A percentile compares a stretch with the other conserved stretches of the same genome.
These are phyloP conservation scores for Artomyces pyxidatus DNA, from an alignment of 768 basidiomycete genomes.

Conservation along the genomic window DNA sequence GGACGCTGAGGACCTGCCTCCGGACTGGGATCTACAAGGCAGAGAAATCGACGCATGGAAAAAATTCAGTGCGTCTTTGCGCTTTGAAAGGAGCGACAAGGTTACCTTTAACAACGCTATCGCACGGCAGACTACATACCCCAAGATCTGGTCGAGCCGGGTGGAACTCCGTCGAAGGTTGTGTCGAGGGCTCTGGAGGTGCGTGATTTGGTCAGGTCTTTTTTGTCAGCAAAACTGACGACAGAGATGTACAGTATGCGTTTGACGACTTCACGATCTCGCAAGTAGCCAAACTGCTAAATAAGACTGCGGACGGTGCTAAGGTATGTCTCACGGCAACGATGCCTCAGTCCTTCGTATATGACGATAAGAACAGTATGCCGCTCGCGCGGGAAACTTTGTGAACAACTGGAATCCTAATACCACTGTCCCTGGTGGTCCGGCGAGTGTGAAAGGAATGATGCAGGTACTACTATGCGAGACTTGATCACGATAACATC, in stretches of 20 bases:
- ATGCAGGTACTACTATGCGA: slow-evolving; percentile 38
- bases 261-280: slow-evolving; percentile 60
- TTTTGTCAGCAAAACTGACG: too few species aligned
- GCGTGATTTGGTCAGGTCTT: background rate
- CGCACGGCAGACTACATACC: slow-evolving; percentile 26
- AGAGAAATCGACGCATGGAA: slow-evolving; percentile 53
- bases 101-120: too few species aligned
- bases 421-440: slow-evolving; percentile 39
- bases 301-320: slow-evolving; percentile 37
- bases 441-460: slow-evolving; percentile 42
- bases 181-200: slow-evolving; percentile 58
- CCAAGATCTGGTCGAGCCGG: slow-evolving; percentile 25
- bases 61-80: slow-evolving; percentile 30
- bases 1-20: slow-evolving; percentile 49
- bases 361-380: slow-evolving; percentile 31
- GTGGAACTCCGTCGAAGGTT: slow-evolving; percentile 53
- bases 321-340: slow-evolving; percentile 32
- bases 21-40: slow-evolving; percentile 58
- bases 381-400: slow-evolving; percentile 47
- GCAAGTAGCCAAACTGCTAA: slow-evolving; percentile 51
- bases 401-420: slow-evolving; percentile 53
- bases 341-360: background rate
- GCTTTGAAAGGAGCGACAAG: too few species aligned
- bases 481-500: background rate
- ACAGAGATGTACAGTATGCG: too few species aligned